phyloP scores from a whole-genome alignment of 2,329 filamentous ascomycete genomes.

The Colletotrichum horii region DNA sequence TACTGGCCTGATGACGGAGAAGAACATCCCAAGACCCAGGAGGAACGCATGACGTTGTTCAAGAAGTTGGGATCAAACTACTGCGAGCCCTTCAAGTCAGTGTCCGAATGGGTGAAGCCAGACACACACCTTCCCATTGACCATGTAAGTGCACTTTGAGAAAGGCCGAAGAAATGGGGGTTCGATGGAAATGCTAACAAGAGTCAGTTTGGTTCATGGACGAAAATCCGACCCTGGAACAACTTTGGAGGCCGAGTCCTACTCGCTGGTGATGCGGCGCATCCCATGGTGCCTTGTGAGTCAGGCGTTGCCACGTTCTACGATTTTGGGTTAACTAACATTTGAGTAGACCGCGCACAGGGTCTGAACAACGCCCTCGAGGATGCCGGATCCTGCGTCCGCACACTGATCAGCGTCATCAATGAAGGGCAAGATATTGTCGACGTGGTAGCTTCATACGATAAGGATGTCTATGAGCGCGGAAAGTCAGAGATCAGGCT shows the following conservation, averaged over 20 bases:
- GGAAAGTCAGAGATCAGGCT: neutral
- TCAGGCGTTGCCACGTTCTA: neutral
- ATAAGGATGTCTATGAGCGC: neutral
- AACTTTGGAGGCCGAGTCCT: neutral
- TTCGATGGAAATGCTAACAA: neutral
- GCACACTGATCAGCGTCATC: neutral
- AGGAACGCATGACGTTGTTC: neutral
- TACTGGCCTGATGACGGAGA: neutral
- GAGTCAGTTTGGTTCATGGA: neutral
- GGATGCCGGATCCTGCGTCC: neutral
- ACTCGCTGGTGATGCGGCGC: neutral
- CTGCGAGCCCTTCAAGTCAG: neutral
- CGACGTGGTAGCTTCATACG: neutral
- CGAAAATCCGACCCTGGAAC: neutral
- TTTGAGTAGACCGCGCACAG: neutral
- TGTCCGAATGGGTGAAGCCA: neutral
- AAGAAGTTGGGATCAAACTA: neutral
- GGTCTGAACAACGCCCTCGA: neutral
- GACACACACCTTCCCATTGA: neutral
- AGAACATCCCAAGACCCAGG: neutral
- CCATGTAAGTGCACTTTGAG: neutral
- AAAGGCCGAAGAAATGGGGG: neutral
- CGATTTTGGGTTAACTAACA: rapidly evolving
- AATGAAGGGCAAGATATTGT: neutral
- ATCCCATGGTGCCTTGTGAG: neutral